Base-by-base conservation (phyloP, 2,329 filamentous ascomycete genomes). In the Stachybotrys echinatus region DNA sequence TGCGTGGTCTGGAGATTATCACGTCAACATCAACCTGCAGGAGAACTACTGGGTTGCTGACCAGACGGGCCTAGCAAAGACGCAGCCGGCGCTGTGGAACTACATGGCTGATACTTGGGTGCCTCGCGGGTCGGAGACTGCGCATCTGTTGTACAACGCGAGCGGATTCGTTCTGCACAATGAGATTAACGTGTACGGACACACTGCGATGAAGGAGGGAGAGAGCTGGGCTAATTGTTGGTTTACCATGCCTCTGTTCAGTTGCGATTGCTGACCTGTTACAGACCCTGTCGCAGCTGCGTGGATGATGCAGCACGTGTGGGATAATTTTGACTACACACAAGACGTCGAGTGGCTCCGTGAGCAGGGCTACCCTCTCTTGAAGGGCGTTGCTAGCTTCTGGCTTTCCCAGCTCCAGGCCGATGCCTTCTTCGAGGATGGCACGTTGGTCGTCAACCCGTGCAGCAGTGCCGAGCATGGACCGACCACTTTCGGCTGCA, bases 251-350 rank as follows among this genome's bases (percentile, higher is more conserved):
- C 14, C 21, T 23, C 19, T 2, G 6, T 23, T 19, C 12, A 22
- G 4, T 5, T 22, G 21, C 22, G 12, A 20, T 21, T 27, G 23
- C 19, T 48, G n/a, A 46, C 42, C 7, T 23, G 7, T 34, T 56
- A 60, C 40, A 64, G 61, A 76, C 54, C 69, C 74, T 23, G 74
- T 71, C 0, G 68, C 75, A 0, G 72, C 74, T 2, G 77, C 77
- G 1, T 84, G 80, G 81, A 74, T 83, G 67, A 81, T 80, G 71
- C 75, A 79, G 51, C 78, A 83, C 53, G 74, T 84, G 2, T 77
- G 72, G 63, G 79, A 84, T 50, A 72, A 77, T 55, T 84, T 73
- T 59, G 73, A 76, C 31, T 83, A 81, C 55, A 74, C 71, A 2
- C 71, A 67, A 22, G 70, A 81, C 53, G 42, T 56, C 0, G 58